Conservation (phyloP, 495 filamentous ascomycete species). For the Neurospora sp. region DNA sequence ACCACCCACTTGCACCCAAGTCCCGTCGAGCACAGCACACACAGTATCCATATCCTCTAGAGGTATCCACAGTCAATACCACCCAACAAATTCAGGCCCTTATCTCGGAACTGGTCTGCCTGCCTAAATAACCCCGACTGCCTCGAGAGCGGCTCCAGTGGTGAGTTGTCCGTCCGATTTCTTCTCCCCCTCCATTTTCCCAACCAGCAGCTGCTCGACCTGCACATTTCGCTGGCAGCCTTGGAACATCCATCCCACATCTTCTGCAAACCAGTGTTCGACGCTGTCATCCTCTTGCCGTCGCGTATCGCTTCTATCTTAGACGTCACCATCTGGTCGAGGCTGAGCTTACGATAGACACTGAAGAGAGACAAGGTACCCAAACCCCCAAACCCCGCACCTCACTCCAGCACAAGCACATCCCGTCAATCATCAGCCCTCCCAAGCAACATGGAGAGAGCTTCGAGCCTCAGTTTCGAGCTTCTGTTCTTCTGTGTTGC, state of each 20-base stretch:
- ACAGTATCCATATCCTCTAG: neutral
- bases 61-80: neutral
- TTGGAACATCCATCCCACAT: neutral
- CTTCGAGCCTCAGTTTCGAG: neutral
- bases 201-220: neutral
- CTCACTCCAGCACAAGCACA: neutral
- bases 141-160: neutral
- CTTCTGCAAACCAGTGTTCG: neutral
- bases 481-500: neutral
- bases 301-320: neutral
- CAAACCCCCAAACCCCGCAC: neutral
- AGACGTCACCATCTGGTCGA: neutral
- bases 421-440: neutral
- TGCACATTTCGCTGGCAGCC: neutral
- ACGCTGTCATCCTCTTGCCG: neutral
- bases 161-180: neutral
- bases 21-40: neutral
- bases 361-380: neutral
- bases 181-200: neutral
- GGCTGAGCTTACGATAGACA: neutral
- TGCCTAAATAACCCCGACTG: neutral
- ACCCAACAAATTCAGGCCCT: neutral
- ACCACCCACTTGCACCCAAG: neutral
- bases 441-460: neutral
- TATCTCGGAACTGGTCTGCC: neutral